phyloP scores from a whole-genome alignment of 495 filamentous ascomycete species.

The Coniosporium apollinis region DNA sequence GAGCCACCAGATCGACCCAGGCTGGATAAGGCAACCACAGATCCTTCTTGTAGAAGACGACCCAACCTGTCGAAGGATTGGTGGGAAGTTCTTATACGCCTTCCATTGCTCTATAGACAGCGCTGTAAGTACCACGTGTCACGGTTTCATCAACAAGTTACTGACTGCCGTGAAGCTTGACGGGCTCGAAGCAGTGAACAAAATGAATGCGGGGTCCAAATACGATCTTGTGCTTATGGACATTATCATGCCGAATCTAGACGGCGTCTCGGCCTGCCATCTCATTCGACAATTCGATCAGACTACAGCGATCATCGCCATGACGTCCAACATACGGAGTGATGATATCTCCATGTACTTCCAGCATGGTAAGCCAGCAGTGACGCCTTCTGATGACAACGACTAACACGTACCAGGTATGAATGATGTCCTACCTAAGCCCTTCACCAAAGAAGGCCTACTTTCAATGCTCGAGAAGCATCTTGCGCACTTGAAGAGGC shows the following conservation, averaged over 20 bases:
- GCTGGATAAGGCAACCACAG: slow-evolving; percentile 66
- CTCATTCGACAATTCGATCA: slow-evolving; percentile 79
- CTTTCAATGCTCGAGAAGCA: slow-evolving; percentile 82
- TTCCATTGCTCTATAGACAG: slow-evolving; percentile 82
- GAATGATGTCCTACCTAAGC: slow-evolving; percentile 95
- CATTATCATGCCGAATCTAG: slow-evolving; percentile 95
- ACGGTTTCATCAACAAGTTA: background rate
- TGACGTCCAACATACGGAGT: slow-evolving; percentile 96
- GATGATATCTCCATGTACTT: slow-evolving; percentile 98
- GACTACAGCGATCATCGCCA: slow-evolving; percentile 81
- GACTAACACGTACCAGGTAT: slow-evolving; percentile 46
- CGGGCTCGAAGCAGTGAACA: slow-evolving; percentile 84
- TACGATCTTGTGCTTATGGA: slow-evolving; percentile 97
- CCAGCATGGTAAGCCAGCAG: slow-evolving; percentile 58
- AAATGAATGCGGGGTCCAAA: slow-evolving; percentile 62
- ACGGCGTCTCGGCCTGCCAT: slow-evolving; percentile 87
- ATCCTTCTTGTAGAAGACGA: slow-evolving; percentile 94
- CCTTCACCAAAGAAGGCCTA: slow-evolving; percentile 91
- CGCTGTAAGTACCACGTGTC: slow-evolving; percentile 46
- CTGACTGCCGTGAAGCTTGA: slow-evolving; percentile 44
- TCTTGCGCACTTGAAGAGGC: slow-evolving; percentile 56
- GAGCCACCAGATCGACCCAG: slow-evolving; percentile 50
- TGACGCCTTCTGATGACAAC: slow-evolving; percentile 7
- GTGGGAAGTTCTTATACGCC: slow-evolving; percentile 79
- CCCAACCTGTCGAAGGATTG: slow-evolving; percentile 81